Evolutionary conservation across 2,329 filamentous ascomycete species (phyloP), one percentile per base, ranked within the genome.

Genomic region (Arthrobotrys iridis): DNA sequence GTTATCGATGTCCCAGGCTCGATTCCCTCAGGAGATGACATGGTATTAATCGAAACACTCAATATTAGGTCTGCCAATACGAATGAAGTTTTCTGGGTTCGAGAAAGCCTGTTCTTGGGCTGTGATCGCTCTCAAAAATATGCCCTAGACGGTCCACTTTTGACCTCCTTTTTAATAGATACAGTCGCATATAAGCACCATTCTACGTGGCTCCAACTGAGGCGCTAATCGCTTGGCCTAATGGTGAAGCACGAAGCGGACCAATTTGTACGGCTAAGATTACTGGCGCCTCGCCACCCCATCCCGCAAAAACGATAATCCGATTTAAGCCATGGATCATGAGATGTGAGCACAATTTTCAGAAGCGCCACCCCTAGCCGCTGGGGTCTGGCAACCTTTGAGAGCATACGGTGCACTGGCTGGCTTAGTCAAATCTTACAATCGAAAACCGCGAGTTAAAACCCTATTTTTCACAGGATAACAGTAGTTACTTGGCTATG

Each of bases 241-340:
- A 55, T 46, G 15, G 6, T 41, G 40, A 59, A 30, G 46, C 37
- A 43, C 22, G 24, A 20, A 46, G 62, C 30, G 22, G 55, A 37
- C 33, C 52, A 5, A 58, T 40, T 30, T 65, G n/a, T 24, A 45
- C 4, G n/a, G 28, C 13, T 63, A 45, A 70, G 30, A 62, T 63
- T 71, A 20, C 66, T 58, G 66, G 58, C 45, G 58, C 18, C 55
- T 70, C 40, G 30, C 45, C 63, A 57, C 57, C 43, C 41, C 52
- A 41, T 30, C 46, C 45, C 68, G 68, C 60, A 73, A 60, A 24
- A 73, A 73, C 60, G 15, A 60, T 73, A 66, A 73, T 73, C 68
- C 68, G 68, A 52, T 65, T 73, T 60, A 58, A 73, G 68, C 60
- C 68, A 65, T 52, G 41, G 65, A n/a, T n/a, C n/a, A n/a, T n/a